Evolutionary conservation across 176 grass and related monocot genomes (phyloP).

Genomic region (Rhynchospora tenuis): DNA sequence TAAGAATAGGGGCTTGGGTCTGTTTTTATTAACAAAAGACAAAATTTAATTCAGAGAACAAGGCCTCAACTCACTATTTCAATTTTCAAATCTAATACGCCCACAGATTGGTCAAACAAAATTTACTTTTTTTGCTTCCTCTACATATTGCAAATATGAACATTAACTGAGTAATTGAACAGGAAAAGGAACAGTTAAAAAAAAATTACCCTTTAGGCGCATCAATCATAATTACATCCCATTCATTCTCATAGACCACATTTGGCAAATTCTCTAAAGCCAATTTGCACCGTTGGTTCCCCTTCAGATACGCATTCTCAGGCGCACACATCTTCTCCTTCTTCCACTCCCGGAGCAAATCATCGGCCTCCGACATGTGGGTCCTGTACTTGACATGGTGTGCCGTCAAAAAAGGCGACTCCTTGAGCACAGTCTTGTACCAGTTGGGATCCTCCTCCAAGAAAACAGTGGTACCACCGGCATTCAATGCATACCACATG

Average conservation of each 20-base stretch:
- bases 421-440: slow-evolving; percentile 26
- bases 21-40: too few species aligned
- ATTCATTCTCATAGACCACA: slow-evolving; percentile 40
- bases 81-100: too few species aligned
- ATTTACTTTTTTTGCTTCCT: too few species aligned
- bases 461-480: slow-evolving; percentile 43
- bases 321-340: slow-evolving; percentile 30
- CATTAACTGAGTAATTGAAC: not conserved
- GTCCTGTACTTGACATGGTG: slow-evolving; percentile 42
- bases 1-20: too few species aligned
- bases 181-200: not conserved
- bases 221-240: slow-evolving; percentile 75
- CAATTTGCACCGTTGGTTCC: slow-evolving; percentile 39
- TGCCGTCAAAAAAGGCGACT: slow-evolving; percentile 18
- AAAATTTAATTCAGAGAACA: too few species aligned
- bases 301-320: slow-evolving; percentile 28
- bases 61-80: too few species aligned
- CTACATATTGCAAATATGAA: not conserved
- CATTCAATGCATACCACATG: slow-evolving; percentile 47
- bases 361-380: slow-evolving; percentile 46
- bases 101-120: too few species aligned
- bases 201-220: slow-evolving; percentile 50
- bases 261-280: slow-evolving; percentile 44
- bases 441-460: slow-evolving; percentile 37
- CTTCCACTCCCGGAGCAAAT: slow-evolving; percentile 43